A percentile compares a stretch with the other conserved stretches of the same genome.
phyloP scores from a whole-genome alignment of 306 rosid species.

The Vicia sativa region DNA sequence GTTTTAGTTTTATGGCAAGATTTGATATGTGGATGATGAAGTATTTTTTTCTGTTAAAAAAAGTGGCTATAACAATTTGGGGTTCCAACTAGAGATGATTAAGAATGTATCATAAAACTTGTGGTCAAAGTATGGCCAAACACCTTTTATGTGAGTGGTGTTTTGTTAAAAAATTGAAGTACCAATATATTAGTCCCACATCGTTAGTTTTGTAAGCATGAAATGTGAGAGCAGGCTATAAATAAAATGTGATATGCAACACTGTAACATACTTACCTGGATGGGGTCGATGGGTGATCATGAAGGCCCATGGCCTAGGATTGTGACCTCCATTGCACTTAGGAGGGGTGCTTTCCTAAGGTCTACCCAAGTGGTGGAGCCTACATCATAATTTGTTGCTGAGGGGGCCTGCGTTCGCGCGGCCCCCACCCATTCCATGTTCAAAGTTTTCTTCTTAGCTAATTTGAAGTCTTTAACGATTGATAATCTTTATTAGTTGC shows the following conservation, averaged over 20 bases:
- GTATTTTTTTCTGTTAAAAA: background rate
- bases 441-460: no score
- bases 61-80: background rate
- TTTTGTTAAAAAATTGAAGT: background rate
- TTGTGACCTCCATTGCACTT: constrained; percentile 28
- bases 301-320: constrained; percentile 6
- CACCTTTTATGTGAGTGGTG: background rate
- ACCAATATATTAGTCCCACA: background rate
- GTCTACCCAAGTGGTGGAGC: constrained; percentile 56
- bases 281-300: constrained; percentile 28
- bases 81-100: background rate
- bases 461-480: no score
- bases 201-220: background rate
- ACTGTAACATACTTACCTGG: constrained; percentile 13
- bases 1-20: background rate
- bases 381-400: constrained; percentile 58
- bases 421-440: constrained; percentile 19
- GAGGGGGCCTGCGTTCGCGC: constrained; percentile 63
- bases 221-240: background rate
- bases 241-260: background rate
- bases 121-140: background rate
- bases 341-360: constrained; percentile 56
- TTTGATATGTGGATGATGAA: background rate
- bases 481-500: no score
- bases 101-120: background rate